phyloP scores from a whole-genome alignment of 805 yeast species.

The Candida krabiensis region DNA sequence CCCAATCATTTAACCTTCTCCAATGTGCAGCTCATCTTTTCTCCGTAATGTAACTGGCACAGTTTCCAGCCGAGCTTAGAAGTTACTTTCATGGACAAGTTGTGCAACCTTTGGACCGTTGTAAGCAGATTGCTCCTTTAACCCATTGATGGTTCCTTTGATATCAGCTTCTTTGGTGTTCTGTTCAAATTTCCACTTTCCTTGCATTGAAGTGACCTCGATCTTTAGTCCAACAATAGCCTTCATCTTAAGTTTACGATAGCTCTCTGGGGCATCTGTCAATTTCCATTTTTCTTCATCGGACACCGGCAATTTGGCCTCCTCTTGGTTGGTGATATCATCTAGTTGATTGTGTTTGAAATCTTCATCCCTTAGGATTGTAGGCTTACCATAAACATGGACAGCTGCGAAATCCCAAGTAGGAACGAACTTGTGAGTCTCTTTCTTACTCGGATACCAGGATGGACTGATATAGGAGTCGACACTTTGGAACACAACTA shows the following conservation, averaged over 20 bases:
- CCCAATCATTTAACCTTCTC: no score
- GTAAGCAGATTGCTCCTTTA: background rate
- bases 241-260: slow-evolving; percentile 42
- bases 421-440: slow-evolving; percentile 63
- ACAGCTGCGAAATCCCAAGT: slow-evolving; percentile 67
- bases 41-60: no score
- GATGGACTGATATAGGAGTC: slow-evolving; percentile 57
- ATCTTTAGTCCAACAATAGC: slow-evolving; percentile 58
- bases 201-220: slow-evolving; percentile 44
- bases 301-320: slow-evolving; percentile 36
- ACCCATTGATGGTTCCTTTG: slow-evolving; percentile 51
- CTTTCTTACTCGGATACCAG: slow-evolving; percentile 57
- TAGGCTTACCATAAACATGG: slow-evolving; percentile 54
- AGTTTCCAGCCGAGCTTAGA: no score
- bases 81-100: background rate
- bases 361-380: slow-evolving; percentile 42
- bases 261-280: slow-evolving; percentile 54
- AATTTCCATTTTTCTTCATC: slow-evolving; percentile 48
- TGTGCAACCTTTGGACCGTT: background rate
- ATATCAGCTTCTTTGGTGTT: slow-evolving; percentile 42
- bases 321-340: slow-evolving; percentile 47
- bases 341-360: slow-evolving; percentile 47
- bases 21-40: no score
- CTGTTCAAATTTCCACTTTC: slow-evolving; percentile 63
- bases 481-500: slow-evolving; percentile 52